These are phyloP conservation scores for Trichoderma hamatum DNA, from an alignment of 2,329 filamentous ascomycete species.

Conservation along the genomic window DNA sequence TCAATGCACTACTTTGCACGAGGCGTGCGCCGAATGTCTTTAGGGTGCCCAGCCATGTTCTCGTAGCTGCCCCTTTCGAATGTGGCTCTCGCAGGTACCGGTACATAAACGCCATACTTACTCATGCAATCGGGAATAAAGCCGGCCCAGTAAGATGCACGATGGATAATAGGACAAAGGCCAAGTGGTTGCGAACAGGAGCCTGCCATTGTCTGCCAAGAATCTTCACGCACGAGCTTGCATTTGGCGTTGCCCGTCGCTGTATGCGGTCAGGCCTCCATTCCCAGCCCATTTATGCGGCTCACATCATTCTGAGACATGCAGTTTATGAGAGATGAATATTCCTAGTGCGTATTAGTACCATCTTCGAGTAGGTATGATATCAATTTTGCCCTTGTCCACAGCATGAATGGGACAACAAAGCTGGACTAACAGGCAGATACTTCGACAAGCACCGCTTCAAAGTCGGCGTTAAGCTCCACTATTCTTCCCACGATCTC, in stretches of 20 bases:
- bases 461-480: not conserved
- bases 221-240: not conserved
- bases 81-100: not conserved
- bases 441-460: not conserved
- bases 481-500: not conserved
- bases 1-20: not conserved
- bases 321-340: not conserved
- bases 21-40: not conserved
- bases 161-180: not conserved
- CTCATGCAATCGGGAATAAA: not conserved
- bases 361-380: too few relatives aligned
- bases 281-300: slow-evolving; percentile 6
- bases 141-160: not conserved
- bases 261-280: not conserved
- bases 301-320: slow-evolving; percentile 8
- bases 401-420: not conserved
- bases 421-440: not conserved
- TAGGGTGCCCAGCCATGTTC: not conserved
- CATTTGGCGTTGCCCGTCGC: not conserved
- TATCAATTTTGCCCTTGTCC: too few relatives aligned
- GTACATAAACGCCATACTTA: not conserved
- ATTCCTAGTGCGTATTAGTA: too few relatives aligned
- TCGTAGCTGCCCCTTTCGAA: not conserved
- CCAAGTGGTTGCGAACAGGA: not conserved
- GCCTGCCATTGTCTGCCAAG: not conserved